phyloP scores from a whole-genome alignment of 129 eudicot species.

The Centrapalus pauciflorus region DNA sequence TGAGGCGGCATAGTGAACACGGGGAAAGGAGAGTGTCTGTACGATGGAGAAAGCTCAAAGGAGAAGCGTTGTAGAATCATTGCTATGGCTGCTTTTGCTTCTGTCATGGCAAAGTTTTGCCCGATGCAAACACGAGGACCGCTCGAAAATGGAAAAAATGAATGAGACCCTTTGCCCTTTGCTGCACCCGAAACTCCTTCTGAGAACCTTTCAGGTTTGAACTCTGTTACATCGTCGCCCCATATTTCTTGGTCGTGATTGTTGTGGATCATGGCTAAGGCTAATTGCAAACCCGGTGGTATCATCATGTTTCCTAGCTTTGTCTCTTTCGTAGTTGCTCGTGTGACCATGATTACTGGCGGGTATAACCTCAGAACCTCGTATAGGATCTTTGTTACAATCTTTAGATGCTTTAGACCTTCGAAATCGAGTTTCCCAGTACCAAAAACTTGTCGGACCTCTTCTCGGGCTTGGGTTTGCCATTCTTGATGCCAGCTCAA shows the following conservation, averaged over 20 bases:
- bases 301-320: conserved; percentile 43
- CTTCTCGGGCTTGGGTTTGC: conserved; percentile 53
- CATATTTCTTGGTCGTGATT: conserved; percentile 49
- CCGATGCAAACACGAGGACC: conserved; percentile 70
- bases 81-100: conserved; percentile 49
- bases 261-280: conserved; percentile 31
- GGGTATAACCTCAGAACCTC: conserved; percentile 67
- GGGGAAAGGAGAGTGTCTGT: conserved; percentile 47
- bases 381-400: conserved; percentile 41
- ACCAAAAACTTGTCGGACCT: conserved; percentile 41
- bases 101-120: conserved; percentile 51
- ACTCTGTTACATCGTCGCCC: conserved; percentile 54
- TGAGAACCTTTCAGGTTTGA: conserved; percentile 61
- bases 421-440: conserved; percentile 27
- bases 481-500: conserved; percentile 47
- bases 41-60: conserved; percentile 54
- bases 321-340: conserved; percentile 36
- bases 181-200: conserved; percentile 49
- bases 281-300: conserved; percentile 43
- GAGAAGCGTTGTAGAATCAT: conserved; percentile 47
- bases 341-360: conserved; percentile 25
- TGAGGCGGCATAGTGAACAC: conserved; percentile 47
- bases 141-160: conserved; percentile 48
- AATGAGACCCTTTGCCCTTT: conserved; percentile 16
- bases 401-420: conserved; percentile 36